A percentile compares a stretch with the other conserved stretches of the same genome.
phyloP scores from a whole-genome alignment of 1,139 yeast species.

The Magnusiomyces clavatus region DNA sequence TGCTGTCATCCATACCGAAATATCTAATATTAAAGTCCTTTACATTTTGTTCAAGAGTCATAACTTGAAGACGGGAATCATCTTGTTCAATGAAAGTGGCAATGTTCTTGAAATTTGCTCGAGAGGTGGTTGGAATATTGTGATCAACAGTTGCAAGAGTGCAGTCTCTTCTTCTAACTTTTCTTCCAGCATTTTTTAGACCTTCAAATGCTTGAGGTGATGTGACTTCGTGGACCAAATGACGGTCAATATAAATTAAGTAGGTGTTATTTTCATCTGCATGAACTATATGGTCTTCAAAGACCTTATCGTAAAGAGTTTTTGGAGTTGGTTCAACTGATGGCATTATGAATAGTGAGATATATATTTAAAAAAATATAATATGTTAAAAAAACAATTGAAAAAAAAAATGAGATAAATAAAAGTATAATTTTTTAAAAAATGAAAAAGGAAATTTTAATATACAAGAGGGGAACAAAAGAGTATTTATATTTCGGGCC shows the following conservation, averaged over 20 bases:
- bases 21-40: slow-evolving; percentile 81
- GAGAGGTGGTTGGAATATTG: slow-evolving; percentile 87
- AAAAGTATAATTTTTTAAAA: too few species aligned
- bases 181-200: slow-evolving; percentile 74
- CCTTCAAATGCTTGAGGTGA: slow-evolving; percentile 99
- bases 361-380: too few species aligned
- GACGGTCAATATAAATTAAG: slow-evolving; percentile 88
- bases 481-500: too few species aligned
- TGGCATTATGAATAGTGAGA: slow-evolving; percentile 18
- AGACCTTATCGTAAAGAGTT: slow-evolving; percentile 92
- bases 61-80: slow-evolving; percentile 86
- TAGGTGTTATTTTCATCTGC: slow-evolving; percentile 80
- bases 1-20: slow-evolving; percentile 86
- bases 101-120: slow-evolving; percentile 65
- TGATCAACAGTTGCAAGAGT: slow-evolving; percentile 97
- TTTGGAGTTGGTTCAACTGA: slow-evolving; percentile 20
- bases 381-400: too few species aligned
- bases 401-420: too few species aligned
- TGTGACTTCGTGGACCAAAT: slow-evolving; percentile 94
- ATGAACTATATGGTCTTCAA: slow-evolving; percentile 88
- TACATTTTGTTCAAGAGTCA: slow-evolving; percentile 88
- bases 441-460: too few species aligned
- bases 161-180: slow-evolving; percentile 87
- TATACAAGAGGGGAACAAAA: too few species aligned
- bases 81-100: slow-evolving; percentile 81